phyloP scores from a whole-genome alignment of 169 alveolate genomes.

The Eimeria necatrix region DNA sequence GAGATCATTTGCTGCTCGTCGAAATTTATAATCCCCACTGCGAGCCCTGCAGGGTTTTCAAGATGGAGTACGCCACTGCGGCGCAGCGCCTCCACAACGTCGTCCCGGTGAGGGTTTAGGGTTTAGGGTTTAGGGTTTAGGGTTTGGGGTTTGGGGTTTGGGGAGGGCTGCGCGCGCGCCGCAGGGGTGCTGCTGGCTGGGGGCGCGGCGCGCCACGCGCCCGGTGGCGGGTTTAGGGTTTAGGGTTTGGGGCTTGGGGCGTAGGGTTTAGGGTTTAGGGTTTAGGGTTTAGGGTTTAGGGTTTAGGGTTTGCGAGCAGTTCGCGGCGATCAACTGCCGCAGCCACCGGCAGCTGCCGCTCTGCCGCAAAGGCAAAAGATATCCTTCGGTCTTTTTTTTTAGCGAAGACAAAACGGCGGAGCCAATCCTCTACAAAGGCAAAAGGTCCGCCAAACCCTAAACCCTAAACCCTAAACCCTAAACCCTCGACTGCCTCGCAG shows the following conservation, averaged over 20 bases:
- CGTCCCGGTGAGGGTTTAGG: conserved; percentile 90
- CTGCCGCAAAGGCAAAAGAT: conserved; percentile 85
- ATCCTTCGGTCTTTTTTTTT: conserved; percentile 84
- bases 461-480: conserved; percentile 83
- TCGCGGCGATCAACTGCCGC: conserved; percentile 8
- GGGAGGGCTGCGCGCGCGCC: neutral
- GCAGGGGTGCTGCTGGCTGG: no score
- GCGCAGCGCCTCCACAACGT: conserved; percentile 88
- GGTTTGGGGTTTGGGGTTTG: neutral
- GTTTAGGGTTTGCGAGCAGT: conserved; percentile 83
- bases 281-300: neutral
- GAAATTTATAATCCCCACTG: conserved; percentile 91
- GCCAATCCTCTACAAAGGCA: conserved; percentile 88
- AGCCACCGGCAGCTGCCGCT: neutral
- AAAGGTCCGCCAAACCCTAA: conserved; percentile 92
- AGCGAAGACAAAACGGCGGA: conserved; percentile 89
- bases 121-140: neutral
- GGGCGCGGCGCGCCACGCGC: no score
- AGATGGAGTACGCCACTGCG: conserved; percentile 87
- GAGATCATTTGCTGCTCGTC: conserved; percentile 88
- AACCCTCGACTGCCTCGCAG: conserved; percentile 78
- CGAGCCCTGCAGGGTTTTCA: neutral
- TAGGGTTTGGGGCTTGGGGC: neutral
- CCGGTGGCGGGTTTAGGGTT: neutral
- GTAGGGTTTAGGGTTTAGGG: conserved; percentile 13